Evolutionary conservation across 371 early-diverging fungal genomes (phyloP).

Genomic region (Smittium mucronatum): DNA sequence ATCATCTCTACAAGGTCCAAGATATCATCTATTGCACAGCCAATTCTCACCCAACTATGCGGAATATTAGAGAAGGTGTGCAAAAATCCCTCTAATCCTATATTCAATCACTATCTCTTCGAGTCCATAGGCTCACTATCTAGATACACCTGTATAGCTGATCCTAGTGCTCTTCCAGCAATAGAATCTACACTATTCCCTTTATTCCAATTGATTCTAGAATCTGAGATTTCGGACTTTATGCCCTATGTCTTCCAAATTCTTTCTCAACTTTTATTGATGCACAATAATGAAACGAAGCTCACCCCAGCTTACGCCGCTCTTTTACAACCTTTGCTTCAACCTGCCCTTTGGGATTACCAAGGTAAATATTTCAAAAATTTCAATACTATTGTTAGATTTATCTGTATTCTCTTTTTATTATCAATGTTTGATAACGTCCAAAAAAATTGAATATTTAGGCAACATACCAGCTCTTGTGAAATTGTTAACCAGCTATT

Average conservation of each 20-base stretch:
- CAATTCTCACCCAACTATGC: slow-evolving; percentile 56
- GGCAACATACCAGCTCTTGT: slow-evolving; percentile 85
- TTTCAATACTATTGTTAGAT: not conserved
- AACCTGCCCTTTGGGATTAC: slow-evolving; percentile 77
- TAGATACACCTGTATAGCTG: slow-evolving; percentile 38
- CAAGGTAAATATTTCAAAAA: slow-evolving; percentile 31
- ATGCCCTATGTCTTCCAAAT: slow-evolving; percentile 94
- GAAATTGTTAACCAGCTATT: slow-evolving; percentile 67
- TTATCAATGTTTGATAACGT: no score
- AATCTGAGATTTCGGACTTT: slow-evolving; percentile 61
- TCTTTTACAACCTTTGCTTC: slow-evolving; percentile 63
- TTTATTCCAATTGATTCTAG: slow-evolving; percentile 43
- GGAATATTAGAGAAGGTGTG: slow-evolving; percentile 67
- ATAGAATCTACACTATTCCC: slow-evolving; percentile 67
- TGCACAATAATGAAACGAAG: slow-evolving; percentile 46
- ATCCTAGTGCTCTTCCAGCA: slow-evolving; percentile 48
- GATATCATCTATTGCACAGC: slow-evolving; percentile 52
- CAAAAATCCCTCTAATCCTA: slow-evolving; percentile 91
- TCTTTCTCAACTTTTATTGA: slow-evolving; percentile 66
- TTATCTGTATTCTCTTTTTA: not conserved
- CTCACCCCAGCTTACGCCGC: slow-evolving; percentile 57
- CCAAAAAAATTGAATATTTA: no score
- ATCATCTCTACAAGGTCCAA: slow-evolving; percentile 58
- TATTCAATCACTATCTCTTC: slow-evolving; percentile 91
- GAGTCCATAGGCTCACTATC: slow-evolving; percentile 83